Evolutionary conservation across 805 yeast genomes (phyloP), one percentile per base, ranked within the genome.

Genomic region (Lipomyces oligophaga): DNA sequence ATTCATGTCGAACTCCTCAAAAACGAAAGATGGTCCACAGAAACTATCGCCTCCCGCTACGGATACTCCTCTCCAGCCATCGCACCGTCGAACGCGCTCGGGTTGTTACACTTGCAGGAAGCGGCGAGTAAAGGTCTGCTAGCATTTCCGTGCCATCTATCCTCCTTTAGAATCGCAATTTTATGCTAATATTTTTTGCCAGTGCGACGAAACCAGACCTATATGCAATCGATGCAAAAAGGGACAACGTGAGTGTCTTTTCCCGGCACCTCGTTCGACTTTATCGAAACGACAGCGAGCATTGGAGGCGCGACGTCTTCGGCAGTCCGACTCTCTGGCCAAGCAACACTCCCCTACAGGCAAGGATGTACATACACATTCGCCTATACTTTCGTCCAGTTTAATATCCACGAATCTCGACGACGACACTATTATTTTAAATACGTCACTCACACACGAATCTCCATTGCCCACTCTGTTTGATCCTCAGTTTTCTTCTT

Each of bases 151-250:
- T n/a, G 24, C 11, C 18, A 19, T 42, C 27, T 37, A 16, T n/a
- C 7, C 34, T 26, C 28, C 15, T 13, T 30, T 11, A 8, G 5
- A n/a, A 20, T 18, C 33, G 13, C 20, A 18, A 16, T n/a, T 24
- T 11, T 16, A n/a, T 4, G 19, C 41, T 43, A 13, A 25, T n/a
- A n/a, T 27, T n/a, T 22, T 6, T 22, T 15, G 11, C 3, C 20
- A 49, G 52, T 50, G 55, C 52, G 55, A 50, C 34, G 55, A 50
- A 22, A 22, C 49, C 10, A 38, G 52, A 18, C 55, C 55, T n/a
- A 24, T 7, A 13, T 50, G 55, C 26, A 7, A 22, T 8, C 48
- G 55, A 19, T 50, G 55, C 38, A 43, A 24, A 27, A 50, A 50
- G 22, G 55, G 55, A 16, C 27, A 41, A 26, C 48, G 55, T 32